Evolutionary conservation across 345 rosid species (phyloP).

Genomic region (Aquilaria malaccensis): DNA sequence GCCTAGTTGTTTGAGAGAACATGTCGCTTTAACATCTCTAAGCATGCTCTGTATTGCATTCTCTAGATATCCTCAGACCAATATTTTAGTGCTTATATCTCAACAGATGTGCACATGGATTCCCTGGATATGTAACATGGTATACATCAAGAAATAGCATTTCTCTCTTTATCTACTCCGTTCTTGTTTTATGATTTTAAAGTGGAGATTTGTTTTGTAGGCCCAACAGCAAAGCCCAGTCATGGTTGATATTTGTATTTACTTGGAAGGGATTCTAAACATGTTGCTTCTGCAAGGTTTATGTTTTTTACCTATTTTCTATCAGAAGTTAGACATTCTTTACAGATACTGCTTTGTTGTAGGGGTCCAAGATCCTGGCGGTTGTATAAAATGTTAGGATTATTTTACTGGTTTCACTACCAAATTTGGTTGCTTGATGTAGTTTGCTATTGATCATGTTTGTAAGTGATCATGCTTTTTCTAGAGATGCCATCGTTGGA

Average conservation of each 20-base stretch:
- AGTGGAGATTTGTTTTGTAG: slow-evolving; percentile 32
- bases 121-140: slow-evolving; percentile 78
- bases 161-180: slow-evolving; percentile 8
- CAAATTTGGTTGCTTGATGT: too few species aligned
- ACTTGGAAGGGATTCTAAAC: slow-evolving; percentile 71
- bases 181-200: slow-evolving; percentile 5
- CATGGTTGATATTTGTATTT: slow-evolving; percentile 43
- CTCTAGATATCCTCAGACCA: slow-evolving; percentile 45
- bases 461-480: too few species aligned
- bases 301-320: too few species aligned
- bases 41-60: slow-evolving; percentile 74
- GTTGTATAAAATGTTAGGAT: too few species aligned
- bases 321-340: too few species aligned
- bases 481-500: too few species aligned
- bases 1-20: slow-evolving; percentile 39
- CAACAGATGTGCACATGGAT: slow-evolving; percentile 60
- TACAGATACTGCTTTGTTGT: too few species aligned
- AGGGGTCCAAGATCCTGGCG: too few species aligned
- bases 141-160: slow-evolving; percentile 16
- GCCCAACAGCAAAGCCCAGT: slow-evolving; percentile 37
- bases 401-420: too few species aligned
- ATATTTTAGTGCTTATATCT: slow-evolving; percentile 49
- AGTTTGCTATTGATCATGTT: too few species aligned
- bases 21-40: slow-evolving; percentile 62
- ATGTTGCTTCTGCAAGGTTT: slow-evolving; percentile 59